A percentile compares a stretch with the other conserved stretches of the same genome.
These are phyloP conservation scores for Rutstroemia sp. DNA, from an alignment of 2,329 filamentous ascomycete genomes.

Conservation along the genomic window DNA sequence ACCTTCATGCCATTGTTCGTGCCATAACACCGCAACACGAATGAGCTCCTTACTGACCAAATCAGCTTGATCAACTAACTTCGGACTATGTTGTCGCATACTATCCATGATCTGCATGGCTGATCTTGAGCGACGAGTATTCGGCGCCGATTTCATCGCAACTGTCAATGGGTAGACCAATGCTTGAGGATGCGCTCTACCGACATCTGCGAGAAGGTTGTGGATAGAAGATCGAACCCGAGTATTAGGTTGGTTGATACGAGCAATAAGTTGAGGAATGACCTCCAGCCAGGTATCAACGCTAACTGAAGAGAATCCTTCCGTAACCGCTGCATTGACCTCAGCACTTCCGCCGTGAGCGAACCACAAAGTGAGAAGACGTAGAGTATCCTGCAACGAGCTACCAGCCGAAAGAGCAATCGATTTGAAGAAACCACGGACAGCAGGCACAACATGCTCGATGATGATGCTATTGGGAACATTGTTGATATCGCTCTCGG, in stretches of 20 bases:
- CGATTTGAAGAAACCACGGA: constrained; percentile 95
- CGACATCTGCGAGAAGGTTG: constrained; percentile 84
- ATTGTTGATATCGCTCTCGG: constrained; percentile 29
- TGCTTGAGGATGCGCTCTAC: constrained; percentile 89
- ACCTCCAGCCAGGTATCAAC: constrained; percentile 99
- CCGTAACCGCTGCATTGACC: constrained; percentile 80
- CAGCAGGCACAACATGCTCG: constrained; percentile 88
- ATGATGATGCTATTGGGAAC: constrained; percentile 60
- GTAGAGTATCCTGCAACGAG: constrained; percentile 89
- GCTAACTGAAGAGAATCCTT: constrained; percentile 85
- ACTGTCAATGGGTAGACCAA: constrained; percentile 96
- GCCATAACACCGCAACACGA: constrained; percentile 93
- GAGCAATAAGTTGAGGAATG: constrained; percentile 91
- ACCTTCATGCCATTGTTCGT: constrained; percentile 98
- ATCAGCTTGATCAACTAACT: constrained; percentile 90
- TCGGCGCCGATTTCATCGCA: constrained; percentile 88
- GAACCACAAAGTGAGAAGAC: constrained; percentile 93
- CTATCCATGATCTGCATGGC: constrained; percentile 95
- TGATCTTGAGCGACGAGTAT: constrained; percentile 74
- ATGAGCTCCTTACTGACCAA: constrained; percentile 95
- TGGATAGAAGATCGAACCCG: constrained; percentile 87
- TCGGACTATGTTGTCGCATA: constrained; percentile 90
- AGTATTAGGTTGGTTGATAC: constrained; percentile 92
- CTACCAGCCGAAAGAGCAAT: constrained; percentile 87
- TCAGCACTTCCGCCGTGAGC: constrained; percentile 82